Evolutionary conservation across 192 early-diverging fungal genomes (phyloP).

Genomic region (Radiomyces spectabilis): DNA sequence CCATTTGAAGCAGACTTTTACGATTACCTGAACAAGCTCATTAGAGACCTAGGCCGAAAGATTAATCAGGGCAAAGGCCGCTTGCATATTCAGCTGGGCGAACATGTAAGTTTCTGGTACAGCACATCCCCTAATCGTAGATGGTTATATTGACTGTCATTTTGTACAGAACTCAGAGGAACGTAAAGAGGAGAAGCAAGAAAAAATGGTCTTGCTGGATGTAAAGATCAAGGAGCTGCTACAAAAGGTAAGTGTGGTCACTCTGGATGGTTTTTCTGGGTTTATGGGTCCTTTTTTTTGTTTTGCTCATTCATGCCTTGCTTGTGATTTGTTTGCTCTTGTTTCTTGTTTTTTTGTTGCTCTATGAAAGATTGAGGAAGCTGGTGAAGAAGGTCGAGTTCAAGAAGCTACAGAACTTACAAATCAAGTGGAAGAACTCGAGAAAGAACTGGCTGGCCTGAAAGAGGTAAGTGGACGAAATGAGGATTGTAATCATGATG

Average conservation of each 20-base stretch:
- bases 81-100: constrained; percentile 44
- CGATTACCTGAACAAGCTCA: constrained; percentile 51
- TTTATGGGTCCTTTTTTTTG: too few species aligned
- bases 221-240: constrained; percentile 68
- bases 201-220: constrained; percentile 72
- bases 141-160: too few species aligned
- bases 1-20: constrained; percentile 74
- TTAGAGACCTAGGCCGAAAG: constrained; percentile 62
- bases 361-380: constrained; percentile 48
- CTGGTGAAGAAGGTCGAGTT: constrained; percentile 67
- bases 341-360: not conserved
- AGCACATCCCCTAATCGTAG: not conserved
- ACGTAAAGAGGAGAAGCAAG: constrained; percentile 71
- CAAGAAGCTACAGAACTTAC: constrained; percentile 62
- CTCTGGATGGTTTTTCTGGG: too few species aligned
- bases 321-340: too few species aligned
- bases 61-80: constrained; percentile 65
- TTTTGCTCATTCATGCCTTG: too few species aligned
- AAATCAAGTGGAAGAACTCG: constrained; percentile 58
- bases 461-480: constrained; percentile 38
- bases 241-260: constrained; percentile 39
- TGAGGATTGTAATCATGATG: not conserved
- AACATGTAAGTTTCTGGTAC: not conserved
- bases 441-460: constrained; percentile 50
- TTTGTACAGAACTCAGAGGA: constrained; percentile 49